A percentile compares a stretch with the other conserved stretches of the same genome.
phyloP scores from a whole-genome alignment of 768 basidiomycete species.

The Lentinula lateritia region DNA sequence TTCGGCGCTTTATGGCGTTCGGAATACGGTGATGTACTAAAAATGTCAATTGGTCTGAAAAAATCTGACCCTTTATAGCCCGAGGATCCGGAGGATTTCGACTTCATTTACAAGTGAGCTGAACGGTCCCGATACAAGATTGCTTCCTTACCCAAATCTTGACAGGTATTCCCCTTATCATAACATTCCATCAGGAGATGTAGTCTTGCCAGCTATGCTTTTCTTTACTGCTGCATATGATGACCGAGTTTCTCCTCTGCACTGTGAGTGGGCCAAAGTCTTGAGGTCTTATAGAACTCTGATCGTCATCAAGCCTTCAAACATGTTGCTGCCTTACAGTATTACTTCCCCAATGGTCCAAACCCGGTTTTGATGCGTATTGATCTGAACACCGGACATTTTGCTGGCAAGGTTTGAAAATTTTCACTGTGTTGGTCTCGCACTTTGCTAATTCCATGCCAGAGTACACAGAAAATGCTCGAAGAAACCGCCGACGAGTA shows the following conservation, averaged over 20 bases:
- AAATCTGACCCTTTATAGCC: not conserved
- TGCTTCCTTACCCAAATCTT: not conserved
- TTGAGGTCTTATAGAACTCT: no score
- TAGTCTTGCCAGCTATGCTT: slow-evolving; percentile 1
- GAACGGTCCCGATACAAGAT: not conserved
- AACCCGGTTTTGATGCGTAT: slow-evolving; percentile 1
- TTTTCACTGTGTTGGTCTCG: not conserved
- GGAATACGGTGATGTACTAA: slow-evolving; percentile 2
- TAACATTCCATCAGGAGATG: slow-evolving; percentile 1
- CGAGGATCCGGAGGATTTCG: slow-evolving; percentile 1
- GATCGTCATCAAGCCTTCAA: not conserved
- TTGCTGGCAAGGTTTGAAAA: not conserved
- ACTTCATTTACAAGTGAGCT: not conserved
- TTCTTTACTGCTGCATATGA: slow-evolving; percentile 6
- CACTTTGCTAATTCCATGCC: not conserved
- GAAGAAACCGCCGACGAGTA: slow-evolving; percentile 4
- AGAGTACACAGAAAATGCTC: slow-evolving; percentile 5
- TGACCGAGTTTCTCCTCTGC: slow-evolving; percentile 3
- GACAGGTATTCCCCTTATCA: slow-evolving; percentile 3
- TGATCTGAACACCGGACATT: not conserved
- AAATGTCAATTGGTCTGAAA: not conserved
- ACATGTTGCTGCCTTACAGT: slow-evolving; percentile 2
- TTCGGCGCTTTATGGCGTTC: slow-evolving; percentile 1
- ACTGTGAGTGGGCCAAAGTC: not conserved
- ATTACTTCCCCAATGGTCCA: not conserved